Base-by-base conservation (phyloP, 106 monocot species). In the Dioscorea alata region DNA sequence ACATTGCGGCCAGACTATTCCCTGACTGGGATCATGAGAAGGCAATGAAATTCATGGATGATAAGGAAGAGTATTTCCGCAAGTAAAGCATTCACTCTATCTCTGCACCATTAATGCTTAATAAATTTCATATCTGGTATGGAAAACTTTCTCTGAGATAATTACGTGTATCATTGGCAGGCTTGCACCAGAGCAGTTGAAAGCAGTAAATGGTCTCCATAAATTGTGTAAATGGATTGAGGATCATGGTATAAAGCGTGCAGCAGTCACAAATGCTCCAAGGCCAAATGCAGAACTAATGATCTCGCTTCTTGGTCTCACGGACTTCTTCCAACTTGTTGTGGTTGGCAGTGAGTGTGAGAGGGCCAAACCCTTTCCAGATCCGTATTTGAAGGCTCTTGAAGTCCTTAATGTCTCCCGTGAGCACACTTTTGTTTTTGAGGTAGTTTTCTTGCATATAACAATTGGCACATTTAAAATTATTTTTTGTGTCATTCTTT, bases 211-310 rank as follows among this genome's bases (percentile, higher is more conserved):
- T 12, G 96, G 91, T 32, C 82, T 95, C 16, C 74, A 76, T 54
- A 82, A 84, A 61, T 50, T 92, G 7, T 87, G 91, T 50, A 80
- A 84, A 63, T 96, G 91, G 91, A 61, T 86, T 0, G 69, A 79
- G n/a, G 84, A 86, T 20, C 75, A 33, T 20, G 84, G 86, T 4
- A 19, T 89, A 61, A 92, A 91, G 76, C 80, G 82, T 4, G 95
- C 88, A 4, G 95, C 86, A n/a, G 91, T 94, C 12, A 91, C 91
- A 15, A 96, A 96, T 64, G 86, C 95, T 50, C 88, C 91, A 14
- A 73, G 91, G 63, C 56, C 71, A 12, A 92, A 96, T 68, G 96
- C 96, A 18, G 89, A 96, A 66, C 82, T 92, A 20, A 92, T 96
- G 84, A 79, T 96, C 57, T 80, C 86, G 1, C 59, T 83, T 57